Percentiles rank a stretch among this genome's conserved stretches.
These are phyloP conservation scores for Microdochium nivale DNA, from an alignment of 2,329 filamentous ascomycete species.

Conservation along the genomic window DNA sequence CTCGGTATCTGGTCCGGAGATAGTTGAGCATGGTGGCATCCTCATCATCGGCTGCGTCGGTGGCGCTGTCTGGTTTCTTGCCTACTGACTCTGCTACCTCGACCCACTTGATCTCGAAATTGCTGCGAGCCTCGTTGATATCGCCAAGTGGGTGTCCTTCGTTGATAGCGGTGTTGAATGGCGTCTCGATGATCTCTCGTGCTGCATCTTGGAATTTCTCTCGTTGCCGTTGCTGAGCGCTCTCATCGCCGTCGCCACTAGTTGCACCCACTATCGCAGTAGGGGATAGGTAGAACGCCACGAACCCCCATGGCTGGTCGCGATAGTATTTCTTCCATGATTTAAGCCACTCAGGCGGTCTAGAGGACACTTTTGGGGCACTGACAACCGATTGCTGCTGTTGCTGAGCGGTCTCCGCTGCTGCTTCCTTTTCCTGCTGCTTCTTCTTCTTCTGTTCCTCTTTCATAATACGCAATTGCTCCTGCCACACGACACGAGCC, in stretches of 20 bases:
- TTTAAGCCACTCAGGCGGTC: conserved; percentile 5
- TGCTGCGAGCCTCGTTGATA: conserved; percentile 4
- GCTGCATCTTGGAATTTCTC: conserved; percentile 3
- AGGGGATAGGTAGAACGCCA: conserved; percentile 4
- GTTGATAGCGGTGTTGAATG: conserved; percentile 5
- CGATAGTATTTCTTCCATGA: conserved; percentile 3
- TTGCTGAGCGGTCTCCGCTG: neutral
- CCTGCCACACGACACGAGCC: conserved; percentile 4
- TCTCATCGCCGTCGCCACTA: conserved; percentile 2
- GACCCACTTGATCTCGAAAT: conserved; percentile 8
- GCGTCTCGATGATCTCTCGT: conserved; percentile 2
- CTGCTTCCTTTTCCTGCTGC: neutral
- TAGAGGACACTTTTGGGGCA: neutral
- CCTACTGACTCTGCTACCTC: conserved; percentile 2
- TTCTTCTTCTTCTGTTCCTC: conserved; percentile 1
- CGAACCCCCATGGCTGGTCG: conserved; percentile 6
- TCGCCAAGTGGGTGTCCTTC: conserved; percentile 4
- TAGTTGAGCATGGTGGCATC: neutral
- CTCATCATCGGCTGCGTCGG: neutral
- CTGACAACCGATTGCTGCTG: neutral
- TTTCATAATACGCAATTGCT: conserved; percentile 1
- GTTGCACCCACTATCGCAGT: conserved; percentile 3
- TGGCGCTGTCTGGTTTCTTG: neutral
- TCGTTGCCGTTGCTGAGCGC: neutral
- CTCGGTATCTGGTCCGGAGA: neutral